Conservation (phyloP, 148 eudicot species). For the Simmondsia chinensis region DNA sequence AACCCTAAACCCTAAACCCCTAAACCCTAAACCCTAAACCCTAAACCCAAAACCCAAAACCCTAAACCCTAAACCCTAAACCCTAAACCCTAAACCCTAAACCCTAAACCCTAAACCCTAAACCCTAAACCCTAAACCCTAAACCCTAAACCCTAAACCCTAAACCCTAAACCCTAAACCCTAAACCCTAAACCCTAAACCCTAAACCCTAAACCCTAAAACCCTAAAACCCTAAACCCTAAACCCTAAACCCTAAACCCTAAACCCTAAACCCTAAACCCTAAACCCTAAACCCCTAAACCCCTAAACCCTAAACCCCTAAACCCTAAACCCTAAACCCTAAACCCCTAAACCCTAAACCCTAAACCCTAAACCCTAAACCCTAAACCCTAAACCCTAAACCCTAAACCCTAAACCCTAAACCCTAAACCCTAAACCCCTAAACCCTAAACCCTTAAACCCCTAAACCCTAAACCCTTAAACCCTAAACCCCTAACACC, state of each 20-base stretch:
- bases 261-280: slow-evolving; percentile 11
- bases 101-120: slow-evolving; percentile 8
- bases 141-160: slow-evolving; percentile 25
- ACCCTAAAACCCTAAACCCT: slow-evolving; percentile 15
- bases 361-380: slow-evolving; percentile 19
- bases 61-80: slow-evolving; percentile 20
- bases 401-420: slow-evolving; percentile 31
- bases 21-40: slow-evolving; percentile 23
- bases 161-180: slow-evolving; percentile 22
- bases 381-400: slow-evolving; percentile 23
- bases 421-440: no score
- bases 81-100: slow-evolving; percentile 23
- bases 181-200: slow-evolving; percentile 21
- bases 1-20: slow-evolving; percentile 23
- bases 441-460: slow-evolving; percentile 22
- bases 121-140: slow-evolving; percentile 16
- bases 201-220: slow-evolving; percentile 19
- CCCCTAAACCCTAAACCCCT: no score
- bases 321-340: no score
- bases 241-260: slow-evolving; percentile 18
- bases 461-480: slow-evolving; percentile 18
- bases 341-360: no score
- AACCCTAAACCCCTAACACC: no score
- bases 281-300: no score
- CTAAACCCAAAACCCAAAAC: slow-evolving; percentile 17